Evolutionary conservation across 2,329 filamentous ascomycete genomes (phyloP).

Genomic region (Pseudogymnoascus pannorum): DNA sequence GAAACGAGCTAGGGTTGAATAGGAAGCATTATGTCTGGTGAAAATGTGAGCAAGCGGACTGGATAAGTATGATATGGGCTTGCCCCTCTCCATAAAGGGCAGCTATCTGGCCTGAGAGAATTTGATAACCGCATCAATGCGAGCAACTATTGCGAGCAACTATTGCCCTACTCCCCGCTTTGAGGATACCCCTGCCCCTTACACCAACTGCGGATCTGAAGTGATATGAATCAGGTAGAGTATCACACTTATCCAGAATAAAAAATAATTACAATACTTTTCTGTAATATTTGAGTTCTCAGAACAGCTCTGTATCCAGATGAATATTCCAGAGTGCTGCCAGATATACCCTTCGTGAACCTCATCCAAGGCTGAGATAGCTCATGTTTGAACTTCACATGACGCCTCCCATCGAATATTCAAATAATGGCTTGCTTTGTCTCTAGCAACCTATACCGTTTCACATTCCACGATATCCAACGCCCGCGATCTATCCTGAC

Average conservation of each 20-base stretch:
- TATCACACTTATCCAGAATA: background rate
- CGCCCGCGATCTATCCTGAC: slow-evolving; percentile 4
- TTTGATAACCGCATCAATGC: background rate
- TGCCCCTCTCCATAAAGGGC: background rate
- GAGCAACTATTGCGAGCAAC: background rate
- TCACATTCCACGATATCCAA: background rate
- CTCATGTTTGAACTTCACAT: background rate
- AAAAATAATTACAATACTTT: background rate
- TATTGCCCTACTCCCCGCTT: background rate
- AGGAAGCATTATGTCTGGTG: too few relatives aligned
- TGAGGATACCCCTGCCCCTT: background rate
- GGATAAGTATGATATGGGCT: too few relatives aligned
- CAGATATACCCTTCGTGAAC: background rate
- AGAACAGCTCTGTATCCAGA: background rate
- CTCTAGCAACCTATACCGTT: background rate
- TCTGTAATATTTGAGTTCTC: background rate
- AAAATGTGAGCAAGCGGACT: too few relatives aligned
- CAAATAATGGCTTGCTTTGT: background rate
- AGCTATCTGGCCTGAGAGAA: background rate
- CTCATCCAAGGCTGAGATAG: background rate
- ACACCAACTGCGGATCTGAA: background rate
- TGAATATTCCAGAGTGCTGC: background rate
- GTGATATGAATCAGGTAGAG: background rate
- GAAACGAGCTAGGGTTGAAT: slow-evolving; percentile 25
- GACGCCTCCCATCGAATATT: background rate